Conservation (phyloP, 1,284 basidiomycete species). For the Porodaedalea pini region DNA sequence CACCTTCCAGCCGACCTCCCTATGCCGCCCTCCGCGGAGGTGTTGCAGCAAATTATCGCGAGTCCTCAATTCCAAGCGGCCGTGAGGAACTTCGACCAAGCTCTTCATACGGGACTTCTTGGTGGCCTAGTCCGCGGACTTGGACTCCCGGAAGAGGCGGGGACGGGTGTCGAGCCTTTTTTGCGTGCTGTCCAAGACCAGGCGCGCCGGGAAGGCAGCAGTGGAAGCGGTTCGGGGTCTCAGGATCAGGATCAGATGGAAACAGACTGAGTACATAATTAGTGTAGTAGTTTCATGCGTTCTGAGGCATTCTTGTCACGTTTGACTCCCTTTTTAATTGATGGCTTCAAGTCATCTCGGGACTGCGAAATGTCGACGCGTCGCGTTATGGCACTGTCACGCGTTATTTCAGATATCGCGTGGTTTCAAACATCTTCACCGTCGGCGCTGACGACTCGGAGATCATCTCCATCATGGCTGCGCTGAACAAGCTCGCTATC, state of each 20-base stretch:
- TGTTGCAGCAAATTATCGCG: conserved; percentile 50
- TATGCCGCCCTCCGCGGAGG: conserved; percentile 58
- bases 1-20: conserved; percentile 74
- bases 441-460: background rate
- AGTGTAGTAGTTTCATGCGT: too few species aligned
- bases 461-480: conserved; percentile 56
- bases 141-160: conserved; percentile 76
- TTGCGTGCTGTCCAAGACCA: conserved; percentile 71
- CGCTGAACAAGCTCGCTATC: conserved; percentile 83
- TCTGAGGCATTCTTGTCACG: too few species aligned
- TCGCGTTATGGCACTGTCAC: conserved; percentile 10
- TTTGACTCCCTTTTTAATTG: too few species aligned
- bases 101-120: conserved; percentile 69
- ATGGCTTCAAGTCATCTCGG: background rate
- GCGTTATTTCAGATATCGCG: too few species aligned
- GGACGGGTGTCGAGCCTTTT: conserved; percentile 66
- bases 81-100: conserved; percentile 71
- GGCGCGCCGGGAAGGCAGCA: conserved; percentile 47
- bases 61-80: conserved; percentile 58
- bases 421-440: too few species aligned
- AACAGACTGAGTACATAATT: conserved; percentile 14
- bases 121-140: conserved; percentile 68
- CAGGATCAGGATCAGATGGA: conserved; percentile 17
- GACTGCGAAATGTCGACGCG: background rate
- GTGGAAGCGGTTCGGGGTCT: conserved; percentile 27